Evolutionary conservation across 73 alveolate genomes (phyloP).

Genomic region (Tetrahymena malaccensis): DNA sequence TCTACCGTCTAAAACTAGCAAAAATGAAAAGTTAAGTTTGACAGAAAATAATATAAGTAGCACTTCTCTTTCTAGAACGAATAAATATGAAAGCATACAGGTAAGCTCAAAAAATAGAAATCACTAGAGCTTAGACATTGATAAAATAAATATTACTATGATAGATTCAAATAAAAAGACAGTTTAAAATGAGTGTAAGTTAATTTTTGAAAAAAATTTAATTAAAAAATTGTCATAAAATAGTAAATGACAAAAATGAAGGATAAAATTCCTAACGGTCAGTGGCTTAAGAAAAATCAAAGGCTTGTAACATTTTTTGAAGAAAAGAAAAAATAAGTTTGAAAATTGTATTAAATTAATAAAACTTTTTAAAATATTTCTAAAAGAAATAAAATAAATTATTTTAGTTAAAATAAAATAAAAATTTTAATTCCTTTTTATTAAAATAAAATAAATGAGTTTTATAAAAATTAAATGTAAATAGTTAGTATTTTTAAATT

Average conservation of each 20-base stretch:
- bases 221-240: background rate
- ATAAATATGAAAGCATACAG: background rate
- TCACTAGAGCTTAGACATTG: background rate
- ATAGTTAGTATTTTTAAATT: too few species aligned
- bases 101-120: background rate
- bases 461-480: too few species aligned
- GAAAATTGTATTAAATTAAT: too few species aligned
- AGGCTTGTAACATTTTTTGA: background rate
- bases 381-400: too few species aligned
- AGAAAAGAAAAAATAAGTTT: too few species aligned
- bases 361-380: too few species aligned
- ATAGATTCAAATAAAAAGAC: background rate
- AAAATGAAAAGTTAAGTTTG: background rate
- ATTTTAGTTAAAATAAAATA: too few species aligned
- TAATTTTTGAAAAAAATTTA: background rate
- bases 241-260: background rate
- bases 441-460: too few species aligned
- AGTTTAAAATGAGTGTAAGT: background rate
- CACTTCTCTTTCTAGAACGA: background rate
- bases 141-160: background rate
- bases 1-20: background rate
- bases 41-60: background rate
- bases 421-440: too few species aligned
- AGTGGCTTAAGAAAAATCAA: background rate
- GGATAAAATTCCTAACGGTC: background rate